Conservation (phyloP, 208 protist species). For the Hexamita inflata region DNA sequence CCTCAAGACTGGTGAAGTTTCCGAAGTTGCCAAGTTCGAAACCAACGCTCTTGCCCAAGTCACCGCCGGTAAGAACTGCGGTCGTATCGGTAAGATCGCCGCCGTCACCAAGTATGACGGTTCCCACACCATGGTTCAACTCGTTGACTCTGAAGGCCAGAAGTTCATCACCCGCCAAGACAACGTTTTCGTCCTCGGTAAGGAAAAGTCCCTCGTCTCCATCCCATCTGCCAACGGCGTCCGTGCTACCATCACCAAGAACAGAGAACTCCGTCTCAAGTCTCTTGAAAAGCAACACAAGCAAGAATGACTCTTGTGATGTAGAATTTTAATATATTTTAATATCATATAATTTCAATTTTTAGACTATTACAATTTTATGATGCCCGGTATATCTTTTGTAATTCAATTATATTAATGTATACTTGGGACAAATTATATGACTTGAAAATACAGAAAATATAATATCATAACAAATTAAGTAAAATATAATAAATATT, state of each 20-base stretch:
- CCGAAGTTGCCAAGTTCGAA: constrained; percentile 64
- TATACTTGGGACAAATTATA: too few species aligned
- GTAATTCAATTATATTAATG: too few species aligned
- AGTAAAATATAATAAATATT: too few species aligned
- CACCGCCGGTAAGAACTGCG: constrained; percentile 84
- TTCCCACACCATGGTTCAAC: constrained; percentile 85
- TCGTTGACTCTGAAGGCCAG: constrained; percentile 68
- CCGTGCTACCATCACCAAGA: constrained; percentile 52
- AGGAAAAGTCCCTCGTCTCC: constrained; percentile 66
- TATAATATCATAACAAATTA: too few species aligned
- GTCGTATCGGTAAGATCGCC: constrained; percentile 87
- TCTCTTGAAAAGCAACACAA: constrained; percentile 36
- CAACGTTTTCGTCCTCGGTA: constrained; percentile 96
- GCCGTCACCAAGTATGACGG: constrained; percentile 72
- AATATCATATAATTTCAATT: too few species aligned
- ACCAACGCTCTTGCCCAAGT: constrained; percentile 78
- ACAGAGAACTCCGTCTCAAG: constrained; percentile 50
- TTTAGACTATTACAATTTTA: too few species aligned
- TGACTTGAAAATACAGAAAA: too few species aligned
- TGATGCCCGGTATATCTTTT: too few species aligned
- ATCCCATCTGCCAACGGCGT: constrained; percentile 85
- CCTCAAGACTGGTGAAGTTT: constrained; percentile 72
- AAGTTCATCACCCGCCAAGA: constrained; percentile 84
- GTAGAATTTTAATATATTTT: too few species aligned
- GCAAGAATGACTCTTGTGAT: too few species aligned